Conservation (phyloP, 352 stramenopile species). For the Phytophthora cactorum region DNA sequence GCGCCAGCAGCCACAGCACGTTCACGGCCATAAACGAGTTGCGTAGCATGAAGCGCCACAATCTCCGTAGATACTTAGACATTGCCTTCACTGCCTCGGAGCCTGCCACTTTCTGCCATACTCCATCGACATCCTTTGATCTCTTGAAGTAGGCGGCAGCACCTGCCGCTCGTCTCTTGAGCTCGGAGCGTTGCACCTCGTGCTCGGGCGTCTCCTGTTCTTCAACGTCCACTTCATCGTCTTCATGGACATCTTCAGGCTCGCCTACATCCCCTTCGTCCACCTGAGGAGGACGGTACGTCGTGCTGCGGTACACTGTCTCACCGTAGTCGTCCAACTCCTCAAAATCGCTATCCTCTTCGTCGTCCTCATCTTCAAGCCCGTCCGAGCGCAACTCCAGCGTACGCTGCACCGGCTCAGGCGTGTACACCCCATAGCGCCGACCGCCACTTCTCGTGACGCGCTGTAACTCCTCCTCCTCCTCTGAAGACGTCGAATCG, state of each 20-base stretch:
- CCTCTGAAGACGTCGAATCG: slow-evolving; percentile 29
- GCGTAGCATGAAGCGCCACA: slow-evolving; percentile 62
- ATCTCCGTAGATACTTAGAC: slow-evolving; percentile 32
- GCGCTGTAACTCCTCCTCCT: slow-evolving; percentile 18
- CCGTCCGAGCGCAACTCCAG: slow-evolving; percentile 55
- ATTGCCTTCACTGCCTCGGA: slow-evolving; percentile 35
- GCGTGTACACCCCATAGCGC: slow-evolving; percentile 43
- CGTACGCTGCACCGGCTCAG: slow-evolving; percentile 65
- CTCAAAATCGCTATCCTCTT: slow-evolving; percentile 47
- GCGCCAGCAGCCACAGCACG: slow-evolving; percentile 74
- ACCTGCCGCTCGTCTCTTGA: slow-evolving; percentile 39
- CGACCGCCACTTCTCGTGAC: slow-evolving; percentile 8
- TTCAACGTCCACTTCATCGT: slow-evolving; percentile 35
- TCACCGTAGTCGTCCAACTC: slow-evolving; percentile 43
- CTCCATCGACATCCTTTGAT: neutral
- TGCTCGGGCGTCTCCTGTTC: slow-evolving; percentile 21
- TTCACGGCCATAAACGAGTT: slow-evolving; percentile 83
- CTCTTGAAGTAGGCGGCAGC: slow-evolving; percentile 42
- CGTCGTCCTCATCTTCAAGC: slow-evolving; percentile 52
- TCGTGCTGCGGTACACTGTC: slow-evolving; percentile 33
- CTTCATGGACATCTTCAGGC: slow-evolving; percentile 31
- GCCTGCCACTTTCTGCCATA: slow-evolving; percentile 24
- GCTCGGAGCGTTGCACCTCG: slow-evolving; percentile 34
- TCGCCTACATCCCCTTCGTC: slow-evolving; percentile 40
- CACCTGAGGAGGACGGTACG: slow-evolving; percentile 23